phyloP scores from a whole-genome alignment of 495 filamentous ascomycete genomes.

The Pseudomonodictys pantanalensis region DNA sequence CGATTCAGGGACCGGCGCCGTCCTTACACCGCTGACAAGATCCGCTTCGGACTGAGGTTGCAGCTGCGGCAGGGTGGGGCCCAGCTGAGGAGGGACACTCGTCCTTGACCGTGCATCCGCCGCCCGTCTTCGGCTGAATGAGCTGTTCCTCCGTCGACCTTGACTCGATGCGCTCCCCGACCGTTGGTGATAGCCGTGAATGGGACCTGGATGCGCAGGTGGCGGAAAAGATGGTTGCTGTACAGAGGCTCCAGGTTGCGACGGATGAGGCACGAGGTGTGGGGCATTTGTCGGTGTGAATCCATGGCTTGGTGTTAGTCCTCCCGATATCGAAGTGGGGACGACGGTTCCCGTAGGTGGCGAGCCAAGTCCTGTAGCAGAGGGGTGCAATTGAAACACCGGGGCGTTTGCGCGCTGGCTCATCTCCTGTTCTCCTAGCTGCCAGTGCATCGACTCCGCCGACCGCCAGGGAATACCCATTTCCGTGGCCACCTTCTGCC shows the following conservation, averaged over 20 bases:
- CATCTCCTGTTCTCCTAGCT: slow-evolving; percentile 90
- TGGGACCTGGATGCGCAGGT: slow-evolving; percentile 6
- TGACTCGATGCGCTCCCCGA: slow-evolving; percentile 23
- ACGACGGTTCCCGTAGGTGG: slow-evolving; percentile 3
- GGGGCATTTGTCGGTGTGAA: slow-evolving; percentile 22
- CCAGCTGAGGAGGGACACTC: slow-evolving; percentile 31
- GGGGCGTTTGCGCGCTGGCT: slow-evolving; percentile 50
- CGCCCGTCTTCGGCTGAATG: slow-evolving; percentile 21
- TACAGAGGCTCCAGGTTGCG: slow-evolving; percentile 1
- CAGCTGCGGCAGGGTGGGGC: slow-evolving; percentile 18
- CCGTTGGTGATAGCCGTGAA: slow-evolving; percentile 29
- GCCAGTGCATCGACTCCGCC: slow-evolving; percentile 98
- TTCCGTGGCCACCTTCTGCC: slow-evolving; percentile 87
- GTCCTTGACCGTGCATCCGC: slow-evolving; percentile 23
- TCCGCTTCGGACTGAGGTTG: slow-evolving; percentile 25
- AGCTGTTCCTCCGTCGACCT: slow-evolving; percentile 26
- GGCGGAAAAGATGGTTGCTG: slow-evolving; percentile 12
- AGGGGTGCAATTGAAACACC: slow-evolving; percentile 41
- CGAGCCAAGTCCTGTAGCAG: slow-evolving; percentile 20
- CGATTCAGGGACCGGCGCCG: slow-evolving; percentile 11
- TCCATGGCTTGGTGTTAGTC: slow-evolving; percentile 5
- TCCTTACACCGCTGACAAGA: slow-evolving; percentile 13
- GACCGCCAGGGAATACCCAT: slow-evolving; percentile 96
- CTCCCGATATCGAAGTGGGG: neutral
- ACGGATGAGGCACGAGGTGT: slow-evolving; percentile 21